Percentiles rank a stretch among this genome's conserved stretches.
These are phyloP conservation scores for Plasmodium cynomolgi DNA, from an alignment of 169 alveolate species.

Conservation along the genomic window DNA sequence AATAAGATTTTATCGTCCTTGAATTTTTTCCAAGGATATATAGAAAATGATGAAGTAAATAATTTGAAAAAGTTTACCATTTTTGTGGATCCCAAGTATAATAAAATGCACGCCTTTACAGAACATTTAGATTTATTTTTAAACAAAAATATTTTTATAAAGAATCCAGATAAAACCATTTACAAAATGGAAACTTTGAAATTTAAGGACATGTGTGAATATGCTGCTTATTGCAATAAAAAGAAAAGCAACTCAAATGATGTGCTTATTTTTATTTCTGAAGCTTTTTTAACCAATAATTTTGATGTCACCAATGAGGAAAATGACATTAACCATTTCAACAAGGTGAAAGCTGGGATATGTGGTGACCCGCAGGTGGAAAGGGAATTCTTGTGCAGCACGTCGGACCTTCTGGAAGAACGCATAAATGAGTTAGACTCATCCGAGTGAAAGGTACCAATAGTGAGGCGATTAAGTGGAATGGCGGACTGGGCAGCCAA, in stretches of 20 bases:
- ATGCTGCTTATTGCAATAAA: background rate
- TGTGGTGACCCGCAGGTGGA: constrained; percentile 16
- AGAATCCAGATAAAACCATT: constrained; percentile 36
- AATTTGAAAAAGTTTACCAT: constrained; percentile 34
- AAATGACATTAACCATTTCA: constrained; percentile 40
- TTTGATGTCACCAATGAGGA: constrained; percentile 30
- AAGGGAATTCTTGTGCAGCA: constrained; percentile 7
- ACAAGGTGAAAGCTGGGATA: background rate
- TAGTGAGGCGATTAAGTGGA: background rate
- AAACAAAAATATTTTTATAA: constrained; percentile 49
- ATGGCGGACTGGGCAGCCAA: background rate
- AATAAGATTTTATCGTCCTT: constrained; percentile 30
- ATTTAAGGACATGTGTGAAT: constrained; percentile 60
- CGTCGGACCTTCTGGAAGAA: background rate
- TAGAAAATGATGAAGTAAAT: constrained; percentile 52
- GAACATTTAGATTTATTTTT: constrained; percentile 43
- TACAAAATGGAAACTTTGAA: constrained; percentile 16
- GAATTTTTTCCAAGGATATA: constrained; percentile 31
- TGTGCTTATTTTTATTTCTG: constrained; percentile 52
- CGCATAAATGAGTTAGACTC: constrained; percentile 12
- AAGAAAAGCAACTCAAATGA: constrained; percentile 7
- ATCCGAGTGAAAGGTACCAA: background rate
- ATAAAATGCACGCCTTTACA: constrained; percentile 11
- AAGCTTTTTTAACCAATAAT: constrained; percentile 34
- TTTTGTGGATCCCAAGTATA: constrained; percentile 32